These are phyloP conservation scores for Circinella minor DNA, from an alignment of 371 early-diverging fungal genomes.

Conservation along the genomic window DNA sequence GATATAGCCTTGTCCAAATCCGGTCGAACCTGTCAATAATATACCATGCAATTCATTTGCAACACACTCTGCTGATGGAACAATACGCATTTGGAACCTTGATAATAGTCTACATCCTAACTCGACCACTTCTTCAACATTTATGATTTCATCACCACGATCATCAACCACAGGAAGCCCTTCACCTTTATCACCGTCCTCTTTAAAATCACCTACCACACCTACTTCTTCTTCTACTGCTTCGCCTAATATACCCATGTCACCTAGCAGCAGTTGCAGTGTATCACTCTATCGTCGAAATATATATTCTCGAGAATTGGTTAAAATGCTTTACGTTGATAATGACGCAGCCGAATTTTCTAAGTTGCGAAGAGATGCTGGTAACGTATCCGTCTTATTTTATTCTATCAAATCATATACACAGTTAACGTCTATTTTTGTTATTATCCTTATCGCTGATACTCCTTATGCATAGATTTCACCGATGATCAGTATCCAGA, in stretches of 20 bases:
- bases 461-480: constrained; percentile 18
- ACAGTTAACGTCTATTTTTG: too few species aligned
- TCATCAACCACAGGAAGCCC: constrained; percentile 13
- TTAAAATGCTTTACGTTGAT: constrained; percentile 66
- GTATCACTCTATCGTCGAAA: constrained; percentile 43
- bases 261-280: constrained; percentile 37
- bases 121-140: constrained; percentile 25
- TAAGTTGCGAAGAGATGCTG: constrained; percentile 37
- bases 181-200: constrained; percentile 11
- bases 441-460: too few species aligned
- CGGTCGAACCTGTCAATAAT: constrained; percentile 11
- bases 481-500: constrained; percentile 53
- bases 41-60: constrained; percentile 68
- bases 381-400: constrained; percentile 18
- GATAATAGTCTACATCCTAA: constrained; percentile 34
- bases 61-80: constrained; percentile 82
- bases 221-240: not conserved
- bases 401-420: too few species aligned
- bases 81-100: constrained; percentile 82
- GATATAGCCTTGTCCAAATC: constrained; percentile 33
- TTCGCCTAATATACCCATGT: constrained; percentile 4
- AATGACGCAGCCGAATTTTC: constrained; percentile 48
- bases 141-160: constrained; percentile 18
- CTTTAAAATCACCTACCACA: constrained; percentile 12
- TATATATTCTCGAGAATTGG: constrained; percentile 62